Conservation (phyloP, 352 stramenopile species). For the Globisporangium parvum region DNA sequence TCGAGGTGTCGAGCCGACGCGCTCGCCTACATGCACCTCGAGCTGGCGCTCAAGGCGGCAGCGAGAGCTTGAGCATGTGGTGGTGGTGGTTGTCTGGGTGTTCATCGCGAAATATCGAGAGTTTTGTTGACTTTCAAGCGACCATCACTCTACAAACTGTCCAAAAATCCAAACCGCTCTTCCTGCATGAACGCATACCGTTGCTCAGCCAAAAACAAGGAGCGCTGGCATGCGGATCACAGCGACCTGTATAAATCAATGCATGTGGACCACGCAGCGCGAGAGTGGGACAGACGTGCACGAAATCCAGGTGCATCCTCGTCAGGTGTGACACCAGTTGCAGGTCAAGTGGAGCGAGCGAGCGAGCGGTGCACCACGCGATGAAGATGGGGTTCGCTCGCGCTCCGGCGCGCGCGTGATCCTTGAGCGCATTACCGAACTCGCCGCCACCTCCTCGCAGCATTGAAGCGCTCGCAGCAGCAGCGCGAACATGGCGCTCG, state of each 20-base stretch:
- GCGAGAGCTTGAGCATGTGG: no score
- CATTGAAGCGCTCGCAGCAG: neutral
- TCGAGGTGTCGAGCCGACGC: no score
- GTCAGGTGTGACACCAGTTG: neutral
- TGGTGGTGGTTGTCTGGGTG: no score
- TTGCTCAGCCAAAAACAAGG: neutral
- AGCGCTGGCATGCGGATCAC: no score
- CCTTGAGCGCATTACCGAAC: slow-evolving; percentile 6
- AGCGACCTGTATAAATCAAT: neutral
- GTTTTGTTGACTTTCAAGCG: no score
- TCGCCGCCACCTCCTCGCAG: neutral
- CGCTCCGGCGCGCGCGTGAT: neutral
- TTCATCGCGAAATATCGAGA: no score
- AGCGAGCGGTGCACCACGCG: neutral
- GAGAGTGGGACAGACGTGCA: no score
- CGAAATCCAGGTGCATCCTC: neutral
- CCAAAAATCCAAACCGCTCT: no score
- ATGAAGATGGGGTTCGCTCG: neutral
- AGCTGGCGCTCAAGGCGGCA: no score
- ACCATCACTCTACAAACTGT: no score
- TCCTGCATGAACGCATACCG: neutral
- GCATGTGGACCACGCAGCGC: no score
- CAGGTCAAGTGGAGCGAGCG: neutral
- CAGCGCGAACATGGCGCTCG: slow-evolving; percentile 6
- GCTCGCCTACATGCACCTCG: no score